A percentile compares a stretch with the other conserved stretches of the same genome.
Conservation (phyloP, 352 stramenopile species). For the Phytophthora nicotianae region DNA sequence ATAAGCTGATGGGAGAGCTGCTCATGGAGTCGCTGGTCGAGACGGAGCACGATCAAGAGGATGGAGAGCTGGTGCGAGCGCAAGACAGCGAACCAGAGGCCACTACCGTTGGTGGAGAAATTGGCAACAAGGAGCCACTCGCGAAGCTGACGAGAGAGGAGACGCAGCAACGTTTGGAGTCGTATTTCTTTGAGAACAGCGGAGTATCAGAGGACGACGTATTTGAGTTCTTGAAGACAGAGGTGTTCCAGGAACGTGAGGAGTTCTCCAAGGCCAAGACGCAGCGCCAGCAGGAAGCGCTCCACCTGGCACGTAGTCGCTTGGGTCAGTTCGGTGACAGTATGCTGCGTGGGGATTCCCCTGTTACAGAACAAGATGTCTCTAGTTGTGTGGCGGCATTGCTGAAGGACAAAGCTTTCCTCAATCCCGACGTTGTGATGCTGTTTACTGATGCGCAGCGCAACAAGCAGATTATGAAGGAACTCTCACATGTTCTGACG, state of each 20-base stretch:
- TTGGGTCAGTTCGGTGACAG: constrained; percentile 33
- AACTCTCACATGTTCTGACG: constrained; percentile 52
- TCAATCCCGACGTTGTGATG: constrained; percentile 41
- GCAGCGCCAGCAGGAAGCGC: constrained; percentile 26
- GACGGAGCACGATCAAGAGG: constrained; percentile 30
- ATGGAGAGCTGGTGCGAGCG: constrained; percentile 15
- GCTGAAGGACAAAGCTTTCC: constrained; percentile 34
- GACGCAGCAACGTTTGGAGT: constrained; percentile 46
- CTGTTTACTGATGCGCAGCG: constrained; percentile 42
- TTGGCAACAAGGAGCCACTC: constrained; percentile 18
- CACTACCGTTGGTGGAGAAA: constrained; percentile 13
- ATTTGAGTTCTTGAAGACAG: constrained; percentile 36
- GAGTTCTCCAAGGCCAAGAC: constrained; percentile 31
- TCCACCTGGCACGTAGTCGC: constrained; percentile 16
- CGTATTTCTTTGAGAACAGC: constrained; percentile 44
- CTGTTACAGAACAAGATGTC: constrained; percentile 35
- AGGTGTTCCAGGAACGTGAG: constrained; percentile 41
- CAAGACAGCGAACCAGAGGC: constrained; percentile 16
- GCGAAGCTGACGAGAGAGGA: constrained; percentile 41
- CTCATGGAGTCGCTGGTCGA: constrained; percentile 46
- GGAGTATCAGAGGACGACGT: constrained; percentile 42
- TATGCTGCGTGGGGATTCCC: constrained; percentile 22
- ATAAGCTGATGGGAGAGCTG: constrained; percentile 54
- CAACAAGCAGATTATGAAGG: constrained; percentile 40
- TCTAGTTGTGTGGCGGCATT: constrained; percentile 31